Evolutionary conservation across 441 rosid genomes (phyloP), one percentile per base, ranked within the genome.

Genomic region (Euphorbia schlechtendalii): DNA sequence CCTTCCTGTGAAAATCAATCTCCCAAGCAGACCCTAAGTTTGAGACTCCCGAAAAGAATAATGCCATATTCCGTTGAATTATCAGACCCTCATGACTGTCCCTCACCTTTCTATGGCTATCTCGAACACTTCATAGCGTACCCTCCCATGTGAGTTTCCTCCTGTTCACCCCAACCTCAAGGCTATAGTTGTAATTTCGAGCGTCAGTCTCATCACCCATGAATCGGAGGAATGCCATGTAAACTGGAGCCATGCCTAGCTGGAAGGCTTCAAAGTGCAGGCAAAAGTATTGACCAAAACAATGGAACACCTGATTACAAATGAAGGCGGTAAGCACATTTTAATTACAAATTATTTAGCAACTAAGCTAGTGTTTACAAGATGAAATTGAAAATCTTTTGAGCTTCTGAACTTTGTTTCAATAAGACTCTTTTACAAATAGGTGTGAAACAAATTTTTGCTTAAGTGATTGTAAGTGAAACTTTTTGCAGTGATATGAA

Each of bases 141-240:
- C 96, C 96, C 73, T 89, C 98, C 93, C 96, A 92, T 17, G 79
- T 83, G 56, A 92, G 88, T 64, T 87, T 92, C 76, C 96, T 79
- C 17, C 98, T 96, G 41, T 87, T 87, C 20, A 84, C 98, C 65
- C 98, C 98, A 1, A 92, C 98, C 72, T 92, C 98, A 11, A 92
- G 82, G 82, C 98, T 92, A 70, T 89, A 92, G 74, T 83, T 85
- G 60, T 84, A 92, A 71, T 80, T 89, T 61, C 95, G 75, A 43
- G 98, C 98, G 21, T 92, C 98, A 4, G 67, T 70, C 75, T 92
- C 98, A n/a, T 92, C 93, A 5, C 98, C 98, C 96, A 92, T 89
- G 76, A 92, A 92, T 32, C 98, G 91, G 64, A 89, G 84, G 78
- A 92, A 89, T 11, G 98, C 98, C 96, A 92, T 92, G 76, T 89